phyloP scores from a whole-genome alignment of 1,284 basidiomycete genomes.

The Peniophora sp. region DNA sequence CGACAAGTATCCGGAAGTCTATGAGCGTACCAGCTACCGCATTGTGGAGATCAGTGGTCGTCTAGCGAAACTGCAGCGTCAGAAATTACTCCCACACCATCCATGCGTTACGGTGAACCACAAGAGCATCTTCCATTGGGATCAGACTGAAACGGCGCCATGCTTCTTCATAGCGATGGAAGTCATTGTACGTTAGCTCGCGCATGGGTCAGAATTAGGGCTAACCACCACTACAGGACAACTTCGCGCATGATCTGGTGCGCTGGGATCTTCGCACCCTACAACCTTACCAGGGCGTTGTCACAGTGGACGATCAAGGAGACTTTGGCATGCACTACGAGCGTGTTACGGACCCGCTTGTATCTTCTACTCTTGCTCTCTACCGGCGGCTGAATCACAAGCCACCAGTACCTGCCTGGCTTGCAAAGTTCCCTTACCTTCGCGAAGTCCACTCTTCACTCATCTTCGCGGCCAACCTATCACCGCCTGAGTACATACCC shows the following conservation, averaged over 20 bases:
- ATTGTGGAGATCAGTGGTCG: conserved; percentile 91
- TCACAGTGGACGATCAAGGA: conserved; percentile 76
- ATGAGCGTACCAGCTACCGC: conserved; percentile 82
- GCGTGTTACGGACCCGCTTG: conserved; percentile 79
- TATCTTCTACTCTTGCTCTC: conserved; percentile 64
- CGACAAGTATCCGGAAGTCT: conserved; percentile 82
- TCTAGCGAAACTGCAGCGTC: conserved; percentile 67
- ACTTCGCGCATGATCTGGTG: conserved; percentile 94
- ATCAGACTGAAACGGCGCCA: conserved; percentile 66
- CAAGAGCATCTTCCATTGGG: conserved; percentile 87
- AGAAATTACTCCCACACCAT: conserved; percentile 47
- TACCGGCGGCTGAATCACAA: conserved; percentile 49
- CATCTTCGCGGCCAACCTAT: conserved; percentile 90
- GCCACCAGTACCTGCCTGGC: conserved; percentile 48
- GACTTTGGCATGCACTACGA: conserved; percentile 87
- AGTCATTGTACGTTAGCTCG: conserved; percentile 66
- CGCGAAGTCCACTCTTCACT: conserved; percentile 62
- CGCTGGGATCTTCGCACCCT: conserved; percentile 79
- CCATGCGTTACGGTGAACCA: conserved; percentile 69
- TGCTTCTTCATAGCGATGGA: conserved; percentile 95
- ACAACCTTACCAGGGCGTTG: conserved; percentile 78
- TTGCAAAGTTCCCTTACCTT: conserved; percentile 41
- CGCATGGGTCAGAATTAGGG: conserved; percentile 6
- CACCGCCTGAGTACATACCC: conserved; percentile 86
- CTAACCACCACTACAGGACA: conserved; percentile 55